phyloP scores from a whole-genome alignment of 192 early-diverging fungal species.

The Geranomyces variabilis region DNA sequence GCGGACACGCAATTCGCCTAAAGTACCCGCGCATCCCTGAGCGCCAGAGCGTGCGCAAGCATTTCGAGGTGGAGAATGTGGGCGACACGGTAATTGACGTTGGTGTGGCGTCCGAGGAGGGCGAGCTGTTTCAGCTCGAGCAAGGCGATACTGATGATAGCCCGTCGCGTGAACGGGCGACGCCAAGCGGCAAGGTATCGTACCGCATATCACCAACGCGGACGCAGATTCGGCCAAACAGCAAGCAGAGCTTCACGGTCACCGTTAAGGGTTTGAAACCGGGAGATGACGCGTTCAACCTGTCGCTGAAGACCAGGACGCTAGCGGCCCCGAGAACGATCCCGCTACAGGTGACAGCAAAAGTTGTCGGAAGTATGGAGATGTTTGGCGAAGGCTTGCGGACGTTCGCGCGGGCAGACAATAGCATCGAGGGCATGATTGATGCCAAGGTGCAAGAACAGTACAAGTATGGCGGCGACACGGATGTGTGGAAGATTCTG shows the following conservation, averaged over 20 bases:
- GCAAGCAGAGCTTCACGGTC: slow-evolving; percentile 54
- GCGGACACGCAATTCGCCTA: slow-evolving; percentile 39
- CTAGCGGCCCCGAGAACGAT: slow-evolving; percentile 47
- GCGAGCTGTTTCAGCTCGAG: slow-evolving; percentile 12
- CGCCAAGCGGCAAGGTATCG: slow-evolving; percentile 27
- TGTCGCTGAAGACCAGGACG: slow-evolving; percentile 50
- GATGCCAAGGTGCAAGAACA: slow-evolving; percentile 41
- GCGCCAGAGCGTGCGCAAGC: slow-evolving; percentile 44
- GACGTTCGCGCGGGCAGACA: slow-evolving; percentile 51
- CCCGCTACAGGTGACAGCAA: slow-evolving; percentile 45
- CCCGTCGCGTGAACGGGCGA: not conserved
- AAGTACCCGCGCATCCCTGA: slow-evolving; percentile 51
- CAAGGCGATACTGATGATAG: not conserved
- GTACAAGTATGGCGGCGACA: slow-evolving; percentile 40
- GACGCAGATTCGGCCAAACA: slow-evolving; percentile 46
- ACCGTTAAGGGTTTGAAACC: slow-evolving; percentile 41
- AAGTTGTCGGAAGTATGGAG: slow-evolving; percentile 38
- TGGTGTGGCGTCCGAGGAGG: slow-evolving; percentile 34
- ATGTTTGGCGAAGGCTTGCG: slow-evolving; percentile 43
- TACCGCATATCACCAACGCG: slow-evolving; percentile 41
- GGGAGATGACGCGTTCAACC: slow-evolving; percentile 45
- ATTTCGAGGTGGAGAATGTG: slow-evolving; percentile 59
- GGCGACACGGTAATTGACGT: slow-evolving; percentile 58
- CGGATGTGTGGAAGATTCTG: slow-evolving; percentile 56
- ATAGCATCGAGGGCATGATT: slow-evolving; percentile 46